Percentiles rank a stretch among this genome's conserved stretches.
These are phyloP conservation scores for Dictyostelium brefeldianum DNA, from an alignment of 78 protist species.

Conservation along the genomic window DNA sequence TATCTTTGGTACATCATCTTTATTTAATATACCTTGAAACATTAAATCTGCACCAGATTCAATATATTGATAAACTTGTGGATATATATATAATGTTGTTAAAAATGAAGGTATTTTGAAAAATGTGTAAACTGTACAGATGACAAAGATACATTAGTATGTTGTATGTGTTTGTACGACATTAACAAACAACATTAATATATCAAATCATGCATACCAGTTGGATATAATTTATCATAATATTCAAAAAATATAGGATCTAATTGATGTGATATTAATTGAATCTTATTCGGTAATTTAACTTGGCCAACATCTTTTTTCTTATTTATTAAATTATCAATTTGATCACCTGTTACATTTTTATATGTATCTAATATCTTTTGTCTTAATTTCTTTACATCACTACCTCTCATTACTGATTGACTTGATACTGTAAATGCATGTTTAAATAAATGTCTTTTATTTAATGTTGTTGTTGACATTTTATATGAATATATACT, in stretches of 20 bases:
- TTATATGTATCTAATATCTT: slow-evolving; percentile 5
- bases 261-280: slow-evolving; percentile 19
- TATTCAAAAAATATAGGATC: slow-evolving; percentile 60
- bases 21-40: slow-evolving; percentile 45
- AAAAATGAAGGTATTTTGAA: slow-evolving; percentile 35
- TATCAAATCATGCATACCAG: too few species aligned
- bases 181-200: background rate
- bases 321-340: slow-evolving; percentile 19
- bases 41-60: slow-evolving; percentile 61
- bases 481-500: too few species aligned
- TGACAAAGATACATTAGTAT: background rate
- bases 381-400: slow-evolving; percentile 45
- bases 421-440: slow-evolving; percentile 19
- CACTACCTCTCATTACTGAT: slow-evolving; percentile 42
- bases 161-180: background rate
- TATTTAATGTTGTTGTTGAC: background rate
- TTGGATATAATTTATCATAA: slow-evolving; percentile 22
- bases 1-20: slow-evolving; percentile 21
- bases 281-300: slow-evolving; percentile 14
- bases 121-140: slow-evolving; percentile 31
- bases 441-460: slow-evolving; percentile 52
- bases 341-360: background rate
- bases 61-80: slow-evolving; percentile 16
- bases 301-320: slow-evolving; percentile 58
- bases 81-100: slow-evolving; percentile 19